Percentiles rank a stretch among this genome's conserved stretches.
Evolutionary conservation across 2,329 filamentous ascomycete species (phyloP).

Genomic region (Lachnellula suecica): DNA sequence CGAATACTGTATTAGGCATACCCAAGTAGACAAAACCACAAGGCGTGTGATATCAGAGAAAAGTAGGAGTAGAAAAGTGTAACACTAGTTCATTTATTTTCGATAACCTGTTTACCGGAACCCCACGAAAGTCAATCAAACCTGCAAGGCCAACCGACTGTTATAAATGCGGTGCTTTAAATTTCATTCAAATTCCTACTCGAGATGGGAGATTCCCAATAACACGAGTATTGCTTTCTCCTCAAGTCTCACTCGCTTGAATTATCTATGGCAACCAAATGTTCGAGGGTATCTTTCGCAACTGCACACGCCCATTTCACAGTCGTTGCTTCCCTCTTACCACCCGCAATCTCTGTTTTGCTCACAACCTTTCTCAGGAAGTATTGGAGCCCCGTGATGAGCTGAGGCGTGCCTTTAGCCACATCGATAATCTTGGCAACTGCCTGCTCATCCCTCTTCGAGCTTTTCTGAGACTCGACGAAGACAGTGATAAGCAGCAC

Average conservation of each 20-base stretch:
- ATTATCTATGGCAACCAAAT: conserved; percentile 21
- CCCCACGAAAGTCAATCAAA: no score
- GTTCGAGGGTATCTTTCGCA: conserved; percentile 36
- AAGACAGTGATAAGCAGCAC: conserved; percentile 76
- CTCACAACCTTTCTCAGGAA: conserved; percentile 76
- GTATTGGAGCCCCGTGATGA: conserved; percentile 74
- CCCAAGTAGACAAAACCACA: no score
- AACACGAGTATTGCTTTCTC: not conserved
- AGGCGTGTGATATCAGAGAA: no score
- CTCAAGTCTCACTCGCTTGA: conserved; percentile 8
- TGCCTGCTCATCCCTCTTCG: conserved; percentile 51
- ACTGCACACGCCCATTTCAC: conserved; percentile 48
- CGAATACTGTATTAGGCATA: no score
- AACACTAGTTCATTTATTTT: no score
- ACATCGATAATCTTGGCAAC: conserved; percentile 67
- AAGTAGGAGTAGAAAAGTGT: no score
- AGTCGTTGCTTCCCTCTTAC: conserved; percentile 46
- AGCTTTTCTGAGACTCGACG: conserved; percentile 58
- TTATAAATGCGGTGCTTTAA: no score
- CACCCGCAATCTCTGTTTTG: conserved; percentile 57
- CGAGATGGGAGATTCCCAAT: no score
- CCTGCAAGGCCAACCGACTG: no score
- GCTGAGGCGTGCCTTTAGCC: conserved; percentile 61
- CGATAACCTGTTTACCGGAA: no score
- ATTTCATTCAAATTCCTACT: no score